These are phyloP conservation scores for Capniomyces stellatus DNA, from an alignment of 371 early-diverging fungal genomes.

Conservation along the genomic window DNA sequence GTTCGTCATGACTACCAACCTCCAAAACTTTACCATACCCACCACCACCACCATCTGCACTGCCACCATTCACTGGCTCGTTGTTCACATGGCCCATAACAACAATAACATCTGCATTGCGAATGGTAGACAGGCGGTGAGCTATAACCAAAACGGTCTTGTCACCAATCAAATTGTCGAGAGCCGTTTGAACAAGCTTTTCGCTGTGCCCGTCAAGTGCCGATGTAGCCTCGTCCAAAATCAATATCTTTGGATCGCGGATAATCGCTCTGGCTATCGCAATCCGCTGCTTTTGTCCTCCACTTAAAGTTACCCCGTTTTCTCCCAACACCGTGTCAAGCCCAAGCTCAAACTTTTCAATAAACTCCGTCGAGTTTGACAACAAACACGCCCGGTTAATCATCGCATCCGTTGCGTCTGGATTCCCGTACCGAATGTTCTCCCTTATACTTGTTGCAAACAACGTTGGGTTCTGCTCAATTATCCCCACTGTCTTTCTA, in stretches of 20 bases:
- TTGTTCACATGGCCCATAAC: slow-evolving; percentile 29
- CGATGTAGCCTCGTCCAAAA: slow-evolving; percentile 80
- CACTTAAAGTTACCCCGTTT: slow-evolving; percentile 51
- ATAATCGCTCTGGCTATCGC: slow-evolving; percentile 59
- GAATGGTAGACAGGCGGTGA: slow-evolving; percentile 52
- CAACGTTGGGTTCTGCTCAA: slow-evolving; percentile 57
- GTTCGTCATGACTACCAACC: slow-evolving; percentile 36
- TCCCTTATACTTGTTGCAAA: slow-evolving; percentile 55
- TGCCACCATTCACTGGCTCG: background rate
- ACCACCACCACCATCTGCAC: background rate
- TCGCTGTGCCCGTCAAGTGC: slow-evolving; percentile 64
- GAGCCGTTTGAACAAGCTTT: slow-evolving; percentile 42
- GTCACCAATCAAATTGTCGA: slow-evolving; percentile 42
- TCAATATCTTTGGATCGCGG: slow-evolving; percentile 45
- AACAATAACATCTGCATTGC: slow-evolving; percentile 44
- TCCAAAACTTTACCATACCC: slow-evolving; percentile 41
- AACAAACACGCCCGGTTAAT: slow-evolving; percentile 41
- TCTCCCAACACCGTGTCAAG: slow-evolving; percentile 58
- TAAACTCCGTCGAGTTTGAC: slow-evolving; percentile 54
- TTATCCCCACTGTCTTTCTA: slow-evolving; percentile 43
- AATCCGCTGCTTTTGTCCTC: slow-evolving; percentile 76
- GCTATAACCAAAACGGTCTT: slow-evolving; percentile 62
- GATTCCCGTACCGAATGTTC: slow-evolving; percentile 47
- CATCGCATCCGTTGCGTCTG: slow-evolving; percentile 33
- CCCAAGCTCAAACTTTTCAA: slow-evolving; percentile 41